Base-by-base conservation (phyloP, 1,139 yeast genomes). In the Debaryomyces psychrophilus region DNA sequence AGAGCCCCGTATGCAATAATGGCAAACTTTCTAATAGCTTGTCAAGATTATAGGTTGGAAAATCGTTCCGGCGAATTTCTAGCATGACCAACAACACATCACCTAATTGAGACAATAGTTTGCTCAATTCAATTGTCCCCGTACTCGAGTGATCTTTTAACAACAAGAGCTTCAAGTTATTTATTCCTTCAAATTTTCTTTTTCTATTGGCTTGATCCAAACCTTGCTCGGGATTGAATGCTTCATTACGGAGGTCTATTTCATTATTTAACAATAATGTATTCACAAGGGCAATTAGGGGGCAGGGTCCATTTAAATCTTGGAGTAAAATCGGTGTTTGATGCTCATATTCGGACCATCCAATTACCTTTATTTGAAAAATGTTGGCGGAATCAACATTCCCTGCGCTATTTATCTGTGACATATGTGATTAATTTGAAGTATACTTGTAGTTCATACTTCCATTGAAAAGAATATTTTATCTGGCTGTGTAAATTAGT, bases 281-380 rank as follows among this genome's bases (percentile, higher is more conserved):
- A 61, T 92, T 92, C 43, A 84, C 76, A 37, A 92, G 68, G 0
- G 97, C 92, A n/a, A 90, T 79, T 37, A 92, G 66, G 1, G 97
- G 96, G 60, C 97, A 90, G 0, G 97, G 96, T 0, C 97, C 97
- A 57, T 90, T 89, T 40, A 67, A 74, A 52, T 88, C 88, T 64
- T 92, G 97, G 15, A 89, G 67, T n/a, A 92, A 67, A 31, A 90
- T 81, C n/a, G 80, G 83, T 20, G 81, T 71, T 47, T 59, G 60
- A 35, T 66, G 62, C 39, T 65, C 65, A 52, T 68, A 67, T 38
- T 68, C 69, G 1, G 69, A 59, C 73, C 73, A 68, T 7, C 44
- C 42, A 5, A 68, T 58, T 5, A 48, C 37, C 44, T 63, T 62
- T 3, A 67, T 59, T 7, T 56, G 56, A 46, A 67, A 67, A 20